These are phyloP conservation scores for Flammula alnicola DNA, from an alignment of 1,284 basidiomycete genomes.

Conservation along the genomic window DNA sequence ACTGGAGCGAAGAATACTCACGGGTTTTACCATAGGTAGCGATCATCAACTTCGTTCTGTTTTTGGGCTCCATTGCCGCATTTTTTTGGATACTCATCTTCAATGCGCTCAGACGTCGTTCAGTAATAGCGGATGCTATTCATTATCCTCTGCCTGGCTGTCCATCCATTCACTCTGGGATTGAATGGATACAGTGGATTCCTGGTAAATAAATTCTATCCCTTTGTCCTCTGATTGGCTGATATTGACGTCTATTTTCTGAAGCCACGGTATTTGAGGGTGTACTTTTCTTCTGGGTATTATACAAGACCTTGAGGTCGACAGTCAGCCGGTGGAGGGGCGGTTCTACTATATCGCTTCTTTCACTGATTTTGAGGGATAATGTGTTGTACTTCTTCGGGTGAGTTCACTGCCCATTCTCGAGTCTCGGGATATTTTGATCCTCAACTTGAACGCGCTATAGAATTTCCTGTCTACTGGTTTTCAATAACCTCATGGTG, in stretches of 20 bases:
- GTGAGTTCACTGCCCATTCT: constrained; percentile 26
- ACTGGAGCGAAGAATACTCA: too few species aligned
- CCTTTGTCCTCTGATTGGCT: background rate
- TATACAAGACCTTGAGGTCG: constrained; percentile 37
- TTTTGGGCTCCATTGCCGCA: constrained; percentile 9
- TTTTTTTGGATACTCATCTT: constrained; percentile 10
- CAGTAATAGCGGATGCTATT: constrained; percentile 4
- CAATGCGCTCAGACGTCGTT: constrained; percentile 3
- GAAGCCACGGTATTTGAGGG: constrained; percentile 41
- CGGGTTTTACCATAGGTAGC: too few species aligned
- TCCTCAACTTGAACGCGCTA: background rate
- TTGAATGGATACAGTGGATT: constrained; percentile 16
- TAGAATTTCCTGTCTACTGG: constrained; percentile 36
- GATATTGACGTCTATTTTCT: background rate
- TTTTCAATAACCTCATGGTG: constrained; percentile 50
- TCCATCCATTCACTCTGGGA: constrained; percentile 11
- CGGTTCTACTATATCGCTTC: constrained; percentile 29
- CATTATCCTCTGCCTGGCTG: constrained; percentile 11
- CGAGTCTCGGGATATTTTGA: background rate
- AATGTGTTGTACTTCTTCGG: constrained; percentile 47
- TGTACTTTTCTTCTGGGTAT: constrained; percentile 37
- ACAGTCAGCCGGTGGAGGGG: constrained; percentile 24
- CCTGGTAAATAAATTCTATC: constrained; percentile 7
- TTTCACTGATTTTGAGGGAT: constrained; percentile 38
- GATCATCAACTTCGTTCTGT: constrained; percentile 9